Evolutionary conservation across 331 rosid species (phyloP).

Genomic region (Malus hybrid): DNA sequence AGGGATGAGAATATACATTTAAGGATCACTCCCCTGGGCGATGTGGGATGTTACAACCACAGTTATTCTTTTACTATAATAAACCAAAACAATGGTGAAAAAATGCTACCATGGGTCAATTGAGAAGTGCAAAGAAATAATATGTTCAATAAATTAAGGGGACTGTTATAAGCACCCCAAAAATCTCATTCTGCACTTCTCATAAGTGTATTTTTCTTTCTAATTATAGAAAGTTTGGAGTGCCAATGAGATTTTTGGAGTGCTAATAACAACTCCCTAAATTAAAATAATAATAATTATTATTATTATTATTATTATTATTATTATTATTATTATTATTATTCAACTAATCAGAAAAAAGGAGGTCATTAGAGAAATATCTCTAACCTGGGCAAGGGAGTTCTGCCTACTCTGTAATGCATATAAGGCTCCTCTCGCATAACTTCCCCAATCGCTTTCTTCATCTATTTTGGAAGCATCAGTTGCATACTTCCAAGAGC

Average conservation of each 20-base stretch:
- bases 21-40: no score
- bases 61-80: no score
- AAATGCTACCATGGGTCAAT: not conserved
- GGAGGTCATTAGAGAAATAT: slow-evolving; percentile 5
- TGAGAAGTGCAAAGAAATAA: not conserved
- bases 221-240: no score
- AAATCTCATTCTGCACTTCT: no score
- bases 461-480: slow-evolving; percentile 35
- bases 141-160: not conserved
- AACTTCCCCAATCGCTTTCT: slow-evolving; percentile 81
- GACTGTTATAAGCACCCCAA: no score
- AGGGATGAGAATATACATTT: no score
- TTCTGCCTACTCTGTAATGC: slow-evolving; percentile 57
- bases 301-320: no score
- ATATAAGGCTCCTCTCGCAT: slow-evolving; percentile 85
- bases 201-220: no score
- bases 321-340: not conserved
- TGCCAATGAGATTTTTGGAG: no score
- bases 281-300: no score
- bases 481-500: slow-evolving; percentile 25
- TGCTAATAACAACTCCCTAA: no score
- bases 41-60: no score
- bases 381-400: slow-evolving; percentile 53
- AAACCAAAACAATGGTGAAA: not conserved
- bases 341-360: not conserved